Conservation (phyloP, 2,329 filamentous ascomycete genomes). For the Allantophomopsis lycopodina region DNA sequence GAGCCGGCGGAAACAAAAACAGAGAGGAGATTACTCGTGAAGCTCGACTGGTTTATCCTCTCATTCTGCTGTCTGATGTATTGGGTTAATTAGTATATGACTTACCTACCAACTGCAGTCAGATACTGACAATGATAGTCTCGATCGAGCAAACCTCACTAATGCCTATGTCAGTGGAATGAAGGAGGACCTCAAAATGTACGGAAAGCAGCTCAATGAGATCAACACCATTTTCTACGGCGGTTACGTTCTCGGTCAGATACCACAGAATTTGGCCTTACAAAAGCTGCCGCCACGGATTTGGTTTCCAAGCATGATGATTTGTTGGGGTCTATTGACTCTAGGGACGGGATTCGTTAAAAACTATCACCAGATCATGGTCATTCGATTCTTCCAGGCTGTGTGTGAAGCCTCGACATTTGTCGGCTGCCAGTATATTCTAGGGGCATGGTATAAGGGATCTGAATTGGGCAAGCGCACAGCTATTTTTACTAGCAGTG, state of each 20-base stretch:
- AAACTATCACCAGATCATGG: slow-evolving; percentile 40
- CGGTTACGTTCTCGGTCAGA: slow-evolving; percentile 35
- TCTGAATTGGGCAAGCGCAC: slow-evolving; percentile 47
- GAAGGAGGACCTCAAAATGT: slow-evolving; percentile 28
- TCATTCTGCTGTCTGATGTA: slow-evolving; percentile 25
- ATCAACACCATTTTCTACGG: slow-evolving; percentile 9
- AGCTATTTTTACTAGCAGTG: slow-evolving; percentile 46
- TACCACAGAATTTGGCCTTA: slow-evolving; percentile 43
- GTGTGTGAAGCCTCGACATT: slow-evolving; percentile 42
- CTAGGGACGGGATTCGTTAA: slow-evolving; percentile 42
- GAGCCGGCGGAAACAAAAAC: slow-evolving; percentile 7
- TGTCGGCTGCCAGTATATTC: slow-evolving; percentile 42
- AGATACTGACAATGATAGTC: slow-evolving; percentile 3
- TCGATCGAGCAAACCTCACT: slow-evolving; percentile 35
- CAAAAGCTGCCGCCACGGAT: slow-evolving; percentile 47
- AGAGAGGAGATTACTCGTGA: slow-evolving; percentile 14
- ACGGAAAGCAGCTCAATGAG: slow-evolving; percentile 20
- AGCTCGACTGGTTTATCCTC: slow-evolving; percentile 16
- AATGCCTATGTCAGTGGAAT: slow-evolving; percentile 34
- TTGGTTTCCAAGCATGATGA: slow-evolving; percentile 49
- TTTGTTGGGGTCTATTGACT: slow-evolving; percentile 48
- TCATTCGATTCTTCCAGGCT: slow-evolving; percentile 41
- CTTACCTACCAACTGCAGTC: neutral
- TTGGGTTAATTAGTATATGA: slow-evolving; percentile 14
- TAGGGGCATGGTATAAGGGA: slow-evolving; percentile 47